Evolutionary conservation across 1,284 basidiomycete species (phyloP), one percentile per base, ranked within the genome.

Genomic region (Melanopsichium pennsylvanicum): DNA sequence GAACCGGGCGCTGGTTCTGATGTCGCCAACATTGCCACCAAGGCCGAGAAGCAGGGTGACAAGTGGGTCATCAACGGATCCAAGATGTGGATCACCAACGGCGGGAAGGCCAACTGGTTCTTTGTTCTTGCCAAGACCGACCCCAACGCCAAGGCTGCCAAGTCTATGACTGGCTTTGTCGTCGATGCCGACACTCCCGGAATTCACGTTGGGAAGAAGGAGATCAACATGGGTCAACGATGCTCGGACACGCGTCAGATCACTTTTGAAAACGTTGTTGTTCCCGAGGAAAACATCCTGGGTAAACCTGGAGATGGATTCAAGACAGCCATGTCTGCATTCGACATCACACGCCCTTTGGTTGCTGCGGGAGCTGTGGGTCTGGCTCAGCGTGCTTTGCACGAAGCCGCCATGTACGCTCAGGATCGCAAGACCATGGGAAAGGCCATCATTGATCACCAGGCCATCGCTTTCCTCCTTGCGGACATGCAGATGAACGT

Each of bases 221-320:
- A 86, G 70, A 83, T 86, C 70, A 86, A 86, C 79, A 86, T 86
- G 85, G 85, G 85, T 39, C 85, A 86, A 74, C 81, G 85, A 8
- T 85, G 84, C 64, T 85, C 84, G 1, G 85, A 86, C 71, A 86
- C 85, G 6, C 81, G 85, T 22, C 84, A 85, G 83, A 84, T 86
- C 56, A 85, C 84, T 3, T 86, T 86, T 62, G 83, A 84, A 68
- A 82, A 85, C 56, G 84, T 85, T n/a, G 81, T 81, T 6, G 81
- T 85, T 4, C 84, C 84, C 0, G 78, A 81, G 43, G 84, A 84
- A 72, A 86, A 86, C 66, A 73, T 85, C 7, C 78, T 86, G 10
- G 85, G 85, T 40, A 78, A 79, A 32, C 81, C 82, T 0, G 85
- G 85, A n/a, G 84, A 85, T 46, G 85, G 85, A 1, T 85, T 85